phyloP scores from a whole-genome alignment of 805 yeast genomes.

The Pichia manshurica region DNA sequence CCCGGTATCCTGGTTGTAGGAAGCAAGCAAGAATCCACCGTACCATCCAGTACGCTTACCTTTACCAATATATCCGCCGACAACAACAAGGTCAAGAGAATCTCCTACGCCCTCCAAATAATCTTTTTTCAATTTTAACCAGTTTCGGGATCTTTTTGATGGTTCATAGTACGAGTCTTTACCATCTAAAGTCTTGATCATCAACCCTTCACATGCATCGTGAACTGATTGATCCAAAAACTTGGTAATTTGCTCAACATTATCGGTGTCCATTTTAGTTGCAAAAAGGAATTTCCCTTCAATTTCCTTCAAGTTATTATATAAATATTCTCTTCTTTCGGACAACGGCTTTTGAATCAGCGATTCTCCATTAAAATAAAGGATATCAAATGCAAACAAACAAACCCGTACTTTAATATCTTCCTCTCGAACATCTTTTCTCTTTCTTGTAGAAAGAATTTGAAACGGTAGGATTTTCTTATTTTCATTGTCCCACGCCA shows the following conservation, averaged over 20 bases:
- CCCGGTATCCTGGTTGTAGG: slow-evolving; percentile 85
- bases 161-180: slow-evolving; percentile 85
- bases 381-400: slow-evolving; percentile 83
- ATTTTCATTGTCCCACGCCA: slow-evolving; percentile 84
- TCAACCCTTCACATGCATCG: slow-evolving; percentile 90
- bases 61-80: slow-evolving; percentile 90
- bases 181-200: slow-evolving; percentile 88
- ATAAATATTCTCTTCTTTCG: slow-evolving; percentile 62
- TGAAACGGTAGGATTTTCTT: slow-evolving; percentile 91
- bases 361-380: slow-evolving; percentile 69
- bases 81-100: slow-evolving; percentile 84
- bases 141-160: slow-evolving; percentile 86
- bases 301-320: slow-evolving; percentile 49
- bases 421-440: slow-evolving; percentile 84
- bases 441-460: slow-evolving; percentile 83
- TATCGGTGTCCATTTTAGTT: slow-evolving; percentile 61
- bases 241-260: slow-evolving; percentile 66
- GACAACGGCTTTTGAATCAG: slow-evolving; percentile 59
- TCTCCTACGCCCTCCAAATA: slow-evolving; percentile 95
- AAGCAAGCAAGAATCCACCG: slow-evolving; percentile 90
- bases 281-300: slow-evolving; percentile 84
- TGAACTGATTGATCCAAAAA: slow-evolving; percentile 86
- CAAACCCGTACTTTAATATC: slow-evolving; percentile 90
- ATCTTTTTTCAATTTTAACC: slow-evolving; percentile 94
- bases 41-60: slow-evolving; percentile 94